Evolutionary conservation across 768 basidiomycete genomes (phyloP), one percentile per base, ranked within the genome.

Genomic region (Rickenella mellea): DNA sequence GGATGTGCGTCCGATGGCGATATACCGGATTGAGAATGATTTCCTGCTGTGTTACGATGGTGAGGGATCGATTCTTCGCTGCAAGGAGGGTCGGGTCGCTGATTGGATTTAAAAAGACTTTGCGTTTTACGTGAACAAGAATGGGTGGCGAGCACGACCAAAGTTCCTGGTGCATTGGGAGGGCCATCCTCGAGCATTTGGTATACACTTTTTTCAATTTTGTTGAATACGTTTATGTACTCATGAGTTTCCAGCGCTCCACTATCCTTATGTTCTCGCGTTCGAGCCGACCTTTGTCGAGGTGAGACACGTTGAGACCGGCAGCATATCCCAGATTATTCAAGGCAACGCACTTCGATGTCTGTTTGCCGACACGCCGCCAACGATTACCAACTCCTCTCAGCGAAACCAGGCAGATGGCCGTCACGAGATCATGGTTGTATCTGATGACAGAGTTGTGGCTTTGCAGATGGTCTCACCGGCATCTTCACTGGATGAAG

Each of bases 141-240:
- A 82, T 47, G 96, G 96, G 2, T 85, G 90, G 68, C 71, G 91
- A 47, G 89, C 93, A 38, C 70, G 88, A 40, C 83, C 78, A 48
- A 81, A 89, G 44, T 97, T 97, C 69, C 87, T 93, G 74, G 87
- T 98, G 11, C 74, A 86, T 49, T 99, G 96, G 96, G 94, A 98
- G 62, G 96, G 96, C 8, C 71, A 70, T 32, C 96, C 96, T 0
- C 88, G 89, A 4, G 83, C 85, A 27, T 98, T 99, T 55, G 96
- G 94, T 96, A 58, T 55, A 87, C 65, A 2, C 14, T 2, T 8
- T 14, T 1, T 22, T 28, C 50, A n/a, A 14, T 22, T 19, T 25
- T 9, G 17, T 14, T 17, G 14, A 24, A 9, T 20, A 31, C 21
- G 24, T 25, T 6, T 22, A 38, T 19, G 30, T 10, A 35, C 40